phyloP scores from a whole-genome alignment of 208 protist genomes.

The Trypanosoma mega region DNA sequence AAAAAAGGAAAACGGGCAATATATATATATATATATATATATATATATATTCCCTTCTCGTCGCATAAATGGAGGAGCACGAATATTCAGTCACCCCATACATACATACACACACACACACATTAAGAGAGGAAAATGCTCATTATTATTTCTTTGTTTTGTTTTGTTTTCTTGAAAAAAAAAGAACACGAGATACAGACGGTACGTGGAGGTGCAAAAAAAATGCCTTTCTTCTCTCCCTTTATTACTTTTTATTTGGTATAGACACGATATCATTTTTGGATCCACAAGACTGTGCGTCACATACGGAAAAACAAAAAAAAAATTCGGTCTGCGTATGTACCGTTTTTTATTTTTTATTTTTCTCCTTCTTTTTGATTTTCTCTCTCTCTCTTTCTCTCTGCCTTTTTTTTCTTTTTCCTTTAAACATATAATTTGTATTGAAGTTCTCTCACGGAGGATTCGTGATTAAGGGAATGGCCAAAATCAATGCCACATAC shows the following conservation, averaged over 20 bases:
- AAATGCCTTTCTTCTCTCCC: slow-evolving; percentile 16
- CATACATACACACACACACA: too few relatives aligned
- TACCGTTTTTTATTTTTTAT: background rate
- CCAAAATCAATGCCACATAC: slow-evolving; percentile 89
- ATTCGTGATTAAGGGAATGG: slow-evolving; percentile 55
- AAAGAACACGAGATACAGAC: background rate
- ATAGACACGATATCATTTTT: too few relatives aligned
- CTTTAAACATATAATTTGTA: background rate
- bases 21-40: too few relatives aligned
- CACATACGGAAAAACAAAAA: too few relatives aligned
- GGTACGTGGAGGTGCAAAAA: background rate
- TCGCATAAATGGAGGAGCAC: too few relatives aligned
- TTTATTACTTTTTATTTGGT: slow-evolving; percentile 10
- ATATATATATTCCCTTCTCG: too few relatives aligned
- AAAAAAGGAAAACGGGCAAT: too few relatives aligned
- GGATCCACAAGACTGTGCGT: too few relatives aligned
- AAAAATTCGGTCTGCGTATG: too few relatives aligned
- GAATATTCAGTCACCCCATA: too few relatives aligned
- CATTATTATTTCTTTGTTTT: too few relatives aligned
- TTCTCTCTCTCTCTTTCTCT: slow-evolving; percentile 9
- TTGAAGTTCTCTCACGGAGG: background rate
- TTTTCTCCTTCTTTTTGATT: slow-evolving; percentile 20
- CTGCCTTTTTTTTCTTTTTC: slow-evolving; percentile 14
- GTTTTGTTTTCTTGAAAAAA: slow-evolving; percentile 3
- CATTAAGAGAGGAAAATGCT: too few relatives aligned